Evolutionary conservation across 2,329 filamentous ascomycete genomes (phyloP), one percentile per base, ranked within the genome.

Genomic region (Fusarium bulbicola): DNA sequence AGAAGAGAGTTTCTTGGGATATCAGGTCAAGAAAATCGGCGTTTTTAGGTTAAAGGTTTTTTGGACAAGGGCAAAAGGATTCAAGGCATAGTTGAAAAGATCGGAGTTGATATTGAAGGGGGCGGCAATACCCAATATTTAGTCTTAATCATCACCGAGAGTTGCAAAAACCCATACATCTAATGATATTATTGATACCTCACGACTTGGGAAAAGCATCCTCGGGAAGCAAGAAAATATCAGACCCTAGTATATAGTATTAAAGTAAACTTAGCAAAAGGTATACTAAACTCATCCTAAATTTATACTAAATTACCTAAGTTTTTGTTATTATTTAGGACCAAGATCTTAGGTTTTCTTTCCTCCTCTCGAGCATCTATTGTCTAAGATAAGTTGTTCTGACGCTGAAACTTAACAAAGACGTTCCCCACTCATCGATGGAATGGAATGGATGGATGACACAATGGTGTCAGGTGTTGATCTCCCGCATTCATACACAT

Each of bases 71-170:
- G 49, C 46, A 50, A n/a, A 24, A 16, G n/a, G 24, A 15, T 24
- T 62, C 37, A 14, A 40, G 45, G 56, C 30, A 32, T 46, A 34
- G 40, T 42, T 37, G 28, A 59, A 50, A 40, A 54, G 30, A 32
- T 34, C n/a, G 21, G 34, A 42, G 32, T 43, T 62, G 47, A 18
- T 21, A 58, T 49, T 16, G 28, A 54, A 32, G 26, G 39, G 21
- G 21, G n/a, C 21, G 28, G 26, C 53, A 56, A 70, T 70, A 70
- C 68, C 68, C 60, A 52, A 70, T 40, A 21, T 37, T 47, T 37
- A 59, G 11, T 24, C 16, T 46, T 34, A 57, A 46, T 47, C 13
- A 45, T 58, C 20, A 39, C 34, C n/a, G 8, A 59, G 39, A 56
- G 40, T 39, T 26, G 28, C 42, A 59, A 34, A 53, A 37, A 18